Evolutionary conservation across 139 green algal species (phyloP).

Genomic region (Coccomyxa sp.): DNA sequence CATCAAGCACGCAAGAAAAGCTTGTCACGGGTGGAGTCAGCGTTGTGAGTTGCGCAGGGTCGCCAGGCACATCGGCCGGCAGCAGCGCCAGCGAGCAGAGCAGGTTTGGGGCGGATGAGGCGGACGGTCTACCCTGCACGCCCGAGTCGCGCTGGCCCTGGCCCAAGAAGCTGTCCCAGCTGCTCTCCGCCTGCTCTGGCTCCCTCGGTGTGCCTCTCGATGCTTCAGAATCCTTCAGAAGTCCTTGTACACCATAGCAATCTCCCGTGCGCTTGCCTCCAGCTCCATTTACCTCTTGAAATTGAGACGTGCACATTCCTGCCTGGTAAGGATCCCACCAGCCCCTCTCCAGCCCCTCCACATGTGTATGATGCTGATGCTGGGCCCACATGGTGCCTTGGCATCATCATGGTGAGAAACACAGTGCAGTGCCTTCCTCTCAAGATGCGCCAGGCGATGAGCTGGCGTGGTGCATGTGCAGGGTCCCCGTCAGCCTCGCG

Average conservation of each 20-base stretch:
- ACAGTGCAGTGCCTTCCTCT: too few species aligned
- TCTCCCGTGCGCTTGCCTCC: not conserved
- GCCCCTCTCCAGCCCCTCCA: not conserved
- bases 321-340: not conserved
- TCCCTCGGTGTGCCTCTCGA: not conserved
- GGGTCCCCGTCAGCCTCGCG: not conserved
- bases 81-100: slow-evolving; percentile 16
- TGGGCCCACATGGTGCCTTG: not conserved
- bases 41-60: slow-evolving; percentile 1
- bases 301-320: too few species aligned
- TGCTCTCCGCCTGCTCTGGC: slow-evolving; percentile 31
- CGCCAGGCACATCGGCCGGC: slow-evolving; percentile 10
- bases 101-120: slow-evolving; percentile 9
- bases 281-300: not conserved
- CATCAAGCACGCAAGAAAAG: too few species aligned
- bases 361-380: not conserved
- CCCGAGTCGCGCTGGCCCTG: slow-evolving; percentile 3
- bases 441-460: too few species aligned
- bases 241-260: not conserved
- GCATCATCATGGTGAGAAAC: too few species aligned
- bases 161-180: slow-evolving; percentile 22
- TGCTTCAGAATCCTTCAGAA: not conserved
- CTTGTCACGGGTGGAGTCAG: too few species aligned
- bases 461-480: not conserved
- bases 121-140: too few species aligned